These are phyloP conservation scores for Rubus idaeus DNA, from an alignment of 306 rosid genomes.

Conservation along the genomic window DNA sequence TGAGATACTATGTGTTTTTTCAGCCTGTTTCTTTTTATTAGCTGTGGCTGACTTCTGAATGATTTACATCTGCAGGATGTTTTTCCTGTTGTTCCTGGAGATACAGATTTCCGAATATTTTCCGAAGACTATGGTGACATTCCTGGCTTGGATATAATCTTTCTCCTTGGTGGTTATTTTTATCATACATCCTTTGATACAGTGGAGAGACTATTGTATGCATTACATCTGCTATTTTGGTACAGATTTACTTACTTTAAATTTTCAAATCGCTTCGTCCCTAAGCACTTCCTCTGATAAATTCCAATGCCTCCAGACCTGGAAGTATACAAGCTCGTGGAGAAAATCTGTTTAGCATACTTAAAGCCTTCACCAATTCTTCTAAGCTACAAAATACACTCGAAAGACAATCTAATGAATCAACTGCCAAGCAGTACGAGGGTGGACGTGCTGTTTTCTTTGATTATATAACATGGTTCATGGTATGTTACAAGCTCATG, in stretches of 20 bases:
- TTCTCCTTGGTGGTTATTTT: constrained; percentile 95
- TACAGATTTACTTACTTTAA: constrained; percentile 41
- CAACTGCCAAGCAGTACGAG: constrained; percentile 35
- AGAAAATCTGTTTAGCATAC: constrained; percentile 82
- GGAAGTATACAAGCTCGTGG: constrained; percentile 99
- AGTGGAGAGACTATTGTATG: constrained; percentile 85
- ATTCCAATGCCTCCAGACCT: constrained; percentile 61
- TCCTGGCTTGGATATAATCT: constrained; percentile 98
- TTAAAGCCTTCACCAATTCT: constrained; percentile 81
- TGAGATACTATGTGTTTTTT: not conserved
- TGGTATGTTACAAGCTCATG: constrained; percentile 60
- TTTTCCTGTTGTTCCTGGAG: constrained; percentile 94
- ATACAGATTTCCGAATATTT: constrained; percentile 95
- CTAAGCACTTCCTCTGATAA: constrained; percentile 46
- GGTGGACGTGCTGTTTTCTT: constrained; percentile 83
- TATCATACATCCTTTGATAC: constrained; percentile 98
- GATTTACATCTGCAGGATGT: constrained; percentile 70
- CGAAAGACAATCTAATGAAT: constrained; percentile 45
- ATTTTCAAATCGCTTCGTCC: constrained; percentile 26
- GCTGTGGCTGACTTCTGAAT: constrained; percentile 21
- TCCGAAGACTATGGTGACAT: constrained; percentile 84
- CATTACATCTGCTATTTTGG: constrained; percentile 55
- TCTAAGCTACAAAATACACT: constrained; percentile 56
- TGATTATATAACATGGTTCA: constrained; percentile 84
- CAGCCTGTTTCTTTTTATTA: constrained; percentile 4